These are phyloP conservation scores for Leptosphaerulina australis DNA, from an alignment of 2,329 filamentous ascomycete genomes.

Conservation along the genomic window DNA sequence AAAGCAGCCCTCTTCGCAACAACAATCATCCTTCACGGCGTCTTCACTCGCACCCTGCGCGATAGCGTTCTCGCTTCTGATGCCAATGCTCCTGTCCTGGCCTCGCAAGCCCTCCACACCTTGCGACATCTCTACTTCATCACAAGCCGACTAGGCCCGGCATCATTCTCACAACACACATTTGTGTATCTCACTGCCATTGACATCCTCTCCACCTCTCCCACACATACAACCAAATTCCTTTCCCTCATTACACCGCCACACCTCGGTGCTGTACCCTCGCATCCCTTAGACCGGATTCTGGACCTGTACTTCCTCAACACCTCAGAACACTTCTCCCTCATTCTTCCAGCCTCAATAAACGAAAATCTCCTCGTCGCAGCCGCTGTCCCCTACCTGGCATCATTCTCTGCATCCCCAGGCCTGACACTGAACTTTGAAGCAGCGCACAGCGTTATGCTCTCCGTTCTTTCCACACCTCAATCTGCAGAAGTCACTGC, in stretches of 20 bases:
- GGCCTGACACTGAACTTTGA: conserved; percentile 78
- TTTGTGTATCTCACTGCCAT: conserved; percentile 84
- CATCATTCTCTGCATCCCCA: conserved; percentile 59
- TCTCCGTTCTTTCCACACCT: conserved; percentile 80
- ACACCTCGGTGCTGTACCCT: conserved; percentile 62
- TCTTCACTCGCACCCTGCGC: conserved; percentile 69
- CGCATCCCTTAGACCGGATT: conserved; percentile 70
- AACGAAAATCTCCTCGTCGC: conserved; percentile 76
- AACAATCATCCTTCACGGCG: conserved; percentile 75
- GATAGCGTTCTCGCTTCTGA: conserved; percentile 62
- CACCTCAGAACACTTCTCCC: conserved; percentile 79
- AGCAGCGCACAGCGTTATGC: conserved; percentile 80
- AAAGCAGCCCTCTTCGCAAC: conserved; percentile 76
- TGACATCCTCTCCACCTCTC: conserved; percentile 77
- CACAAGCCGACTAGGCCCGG: conserved; percentile 73
- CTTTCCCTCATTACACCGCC: conserved; percentile 66
- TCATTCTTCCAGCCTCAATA: conserved; percentile 67
- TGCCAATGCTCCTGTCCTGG: conserved; percentile 67
- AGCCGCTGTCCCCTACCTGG: conserved; percentile 76
- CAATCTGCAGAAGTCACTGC: conserved; percentile 74
- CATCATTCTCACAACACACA: conserved; percentile 79
- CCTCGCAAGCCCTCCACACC: conserved; percentile 72
- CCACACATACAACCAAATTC: conserved; percentile 69
- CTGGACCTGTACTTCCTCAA: conserved; percentile 91
- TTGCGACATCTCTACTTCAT: conserved; percentile 84